Percentiles rank a stretch among this genome's conserved stretches.
Conservation (phyloP, 805 yeast species). For the Grigorovia yakushimaensis region DNA sequence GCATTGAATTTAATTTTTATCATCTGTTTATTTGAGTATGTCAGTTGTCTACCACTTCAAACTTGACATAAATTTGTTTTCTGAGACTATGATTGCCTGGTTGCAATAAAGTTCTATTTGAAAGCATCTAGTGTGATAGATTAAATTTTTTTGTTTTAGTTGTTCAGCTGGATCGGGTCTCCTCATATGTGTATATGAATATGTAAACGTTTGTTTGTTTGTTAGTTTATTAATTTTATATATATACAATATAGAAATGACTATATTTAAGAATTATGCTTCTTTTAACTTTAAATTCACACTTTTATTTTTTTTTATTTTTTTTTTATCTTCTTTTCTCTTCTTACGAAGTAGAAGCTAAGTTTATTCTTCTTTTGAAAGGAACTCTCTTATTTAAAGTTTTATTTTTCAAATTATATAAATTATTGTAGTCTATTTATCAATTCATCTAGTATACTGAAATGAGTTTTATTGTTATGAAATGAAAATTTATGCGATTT, state of each 20-base stretch:
- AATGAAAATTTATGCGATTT: slow-evolving; percentile 46
- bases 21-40: neutral
- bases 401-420: too few relatives aligned
- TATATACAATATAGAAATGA: neutral
- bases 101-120: neutral
- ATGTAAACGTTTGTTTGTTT: neutral
- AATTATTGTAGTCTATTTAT: neutral
- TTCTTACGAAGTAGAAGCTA: neutral
- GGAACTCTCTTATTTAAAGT: too few relatives aligned
- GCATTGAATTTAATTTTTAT: neutral
- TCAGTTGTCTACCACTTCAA: neutral
- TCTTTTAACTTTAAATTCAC: too few relatives aligned
- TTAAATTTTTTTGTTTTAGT: neutral
- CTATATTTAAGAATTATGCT: neutral
- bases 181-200: neutral
- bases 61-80: neutral
- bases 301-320: too few relatives aligned
- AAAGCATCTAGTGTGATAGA: neutral
- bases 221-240: neutral
- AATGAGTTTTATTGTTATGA: neutral
- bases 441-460: neutral
- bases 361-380: too few relatives aligned
- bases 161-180: neutral
- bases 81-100: neutral
- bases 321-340: too few relatives aligned